Conservation (phyloP, 2,329 filamentous ascomycete species). For the Neocucurbitaria cava region DNA sequence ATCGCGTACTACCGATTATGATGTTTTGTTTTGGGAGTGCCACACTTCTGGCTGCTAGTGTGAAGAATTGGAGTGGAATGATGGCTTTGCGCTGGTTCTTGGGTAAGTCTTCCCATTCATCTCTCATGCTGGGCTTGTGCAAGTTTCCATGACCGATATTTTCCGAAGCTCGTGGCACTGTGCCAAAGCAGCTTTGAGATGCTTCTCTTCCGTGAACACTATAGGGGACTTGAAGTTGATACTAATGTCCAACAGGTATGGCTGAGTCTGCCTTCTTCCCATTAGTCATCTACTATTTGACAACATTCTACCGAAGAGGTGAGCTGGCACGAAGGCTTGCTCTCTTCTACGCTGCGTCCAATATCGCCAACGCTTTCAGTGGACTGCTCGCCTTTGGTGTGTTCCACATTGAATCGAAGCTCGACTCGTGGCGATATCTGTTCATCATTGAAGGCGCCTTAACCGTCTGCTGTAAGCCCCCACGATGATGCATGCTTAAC, state of each 20-base stretch:
- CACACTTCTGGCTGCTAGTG: conserved; percentile 65
- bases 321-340: conserved; percentile 75
- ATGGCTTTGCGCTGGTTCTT: conserved; percentile 74
- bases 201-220: conserved; percentile 2
- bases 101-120: conserved; percentile 47
- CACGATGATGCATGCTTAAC: background rate
- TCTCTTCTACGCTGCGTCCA: conserved; percentile 77
- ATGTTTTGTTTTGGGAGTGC: conserved; percentile 73
- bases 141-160: background rate
- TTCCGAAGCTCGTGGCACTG: conserved; percentile 4
- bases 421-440: conserved; percentile 69
- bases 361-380: conserved; percentile 73
- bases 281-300: conserved; percentile 68
- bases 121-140: too few species aligned
- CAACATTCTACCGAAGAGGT: conserved; percentile 71
- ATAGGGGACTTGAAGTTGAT: background rate
- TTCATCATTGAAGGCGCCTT: conserved; percentile 67
- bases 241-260: conserved; percentile 51
- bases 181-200: conserved; percentile 12
- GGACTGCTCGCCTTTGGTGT: conserved; percentile 67
- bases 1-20: conserved; percentile 68
- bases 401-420: conserved; percentile 62
- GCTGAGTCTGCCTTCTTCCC: conserved; percentile 74
- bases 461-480: conserved; percentile 60
- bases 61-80: conserved; percentile 68